Percentiles rank a stretch among this genome's conserved stretches.
These are phyloP conservation scores for Debaryomyces sp. DNA, from an alignment of 1,139 yeast genomes.

Conservation along the genomic window DNA sequence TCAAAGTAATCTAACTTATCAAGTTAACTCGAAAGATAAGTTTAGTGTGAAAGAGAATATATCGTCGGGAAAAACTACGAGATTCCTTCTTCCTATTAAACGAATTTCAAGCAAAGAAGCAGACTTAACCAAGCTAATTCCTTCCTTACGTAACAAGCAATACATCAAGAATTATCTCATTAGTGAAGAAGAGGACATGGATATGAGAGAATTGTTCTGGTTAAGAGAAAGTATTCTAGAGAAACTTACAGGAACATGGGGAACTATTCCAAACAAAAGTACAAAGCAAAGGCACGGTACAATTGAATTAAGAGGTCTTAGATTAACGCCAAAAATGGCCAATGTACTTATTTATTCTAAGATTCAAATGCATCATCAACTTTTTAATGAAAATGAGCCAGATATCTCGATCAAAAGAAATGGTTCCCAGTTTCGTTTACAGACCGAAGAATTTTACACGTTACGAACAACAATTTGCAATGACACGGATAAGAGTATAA, in stretches of 20 bases:
- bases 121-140: slow-evolving; percentile 58
- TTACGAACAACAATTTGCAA: slow-evolving; percentile 50
- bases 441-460: slow-evolving; percentile 52
- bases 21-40: slow-evolving; percentile 15
- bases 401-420: slow-evolving; percentile 10
- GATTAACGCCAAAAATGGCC: slow-evolving; percentile 59
- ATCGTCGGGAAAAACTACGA: slow-evolving; percentile 53
- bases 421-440: slow-evolving; percentile 29
- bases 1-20: slow-evolving; percentile 20
- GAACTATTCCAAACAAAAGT: slow-evolving; percentile 21
- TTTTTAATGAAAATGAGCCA: slow-evolving; percentile 21
- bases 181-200: slow-evolving; percentile 54
- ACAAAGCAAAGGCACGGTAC: slow-evolving; percentile 47
- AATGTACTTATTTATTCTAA: slow-evolving; percentile 51
- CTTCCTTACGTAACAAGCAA: slow-evolving; percentile 76
- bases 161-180: slow-evolving; percentile 65
- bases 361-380: slow-evolving; percentile 39
- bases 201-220: slow-evolving; percentile 75
- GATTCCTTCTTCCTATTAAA: slow-evolving; percentile 71
- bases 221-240: slow-evolving; percentile 65
- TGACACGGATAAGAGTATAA: slow-evolving; percentile 37
- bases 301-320: slow-evolving; percentile 66
- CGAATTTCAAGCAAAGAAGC: slow-evolving; percentile 50
- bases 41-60: slow-evolving; percentile 32
- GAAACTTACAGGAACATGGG: slow-evolving; percentile 68